Conservation (phyloP, 192 early-diverging fungal species). For the Allomyces arbusculus region DNA sequence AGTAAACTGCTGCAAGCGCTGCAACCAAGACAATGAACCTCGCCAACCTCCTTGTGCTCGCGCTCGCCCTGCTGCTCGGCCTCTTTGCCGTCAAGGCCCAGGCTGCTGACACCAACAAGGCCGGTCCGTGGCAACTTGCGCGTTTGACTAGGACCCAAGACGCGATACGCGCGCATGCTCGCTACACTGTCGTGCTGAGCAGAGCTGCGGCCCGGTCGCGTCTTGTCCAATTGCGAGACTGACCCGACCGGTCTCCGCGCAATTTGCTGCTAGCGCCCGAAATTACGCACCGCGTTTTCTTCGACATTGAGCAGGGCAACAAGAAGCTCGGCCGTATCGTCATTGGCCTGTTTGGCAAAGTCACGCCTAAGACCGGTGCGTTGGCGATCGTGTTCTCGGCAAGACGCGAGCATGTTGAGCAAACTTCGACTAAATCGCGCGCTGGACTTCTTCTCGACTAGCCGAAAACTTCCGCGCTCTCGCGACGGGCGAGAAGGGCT, state of each 20-base stretch:
- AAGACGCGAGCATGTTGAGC: not conserved
- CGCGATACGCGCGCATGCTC: too few species aligned
- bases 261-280: not conserved
- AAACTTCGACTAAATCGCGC: not conserved
- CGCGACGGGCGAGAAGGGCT: conserved; percentile 26
- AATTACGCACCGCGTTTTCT: conserved; percentile 35
- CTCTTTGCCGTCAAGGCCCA: conserved; percentile 12
- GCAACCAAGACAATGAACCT: too few species aligned
- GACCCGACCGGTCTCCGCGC: too few species aligned
- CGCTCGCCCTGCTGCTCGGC: conserved; percentile 12
- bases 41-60: conserved; percentile 11
- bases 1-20: too few species aligned
- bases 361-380: conserved; percentile 19
- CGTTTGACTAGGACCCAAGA: too few species aligned
- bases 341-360: conserved; percentile 53
- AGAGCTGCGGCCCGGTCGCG: too few species aligned
- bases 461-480: conserved; percentile 27
- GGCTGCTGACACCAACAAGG: too few species aligned
- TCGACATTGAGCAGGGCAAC: conserved; percentile 69
- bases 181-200: too few species aligned
- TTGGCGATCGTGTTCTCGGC: not conserved
- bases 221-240: too few species aligned
- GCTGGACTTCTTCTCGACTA: not conserved
- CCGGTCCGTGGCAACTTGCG: too few species aligned
- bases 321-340: conserved; percentile 42